Conservation (phyloP, 441 rosid genomes). For the Populus hybrid region DNA sequence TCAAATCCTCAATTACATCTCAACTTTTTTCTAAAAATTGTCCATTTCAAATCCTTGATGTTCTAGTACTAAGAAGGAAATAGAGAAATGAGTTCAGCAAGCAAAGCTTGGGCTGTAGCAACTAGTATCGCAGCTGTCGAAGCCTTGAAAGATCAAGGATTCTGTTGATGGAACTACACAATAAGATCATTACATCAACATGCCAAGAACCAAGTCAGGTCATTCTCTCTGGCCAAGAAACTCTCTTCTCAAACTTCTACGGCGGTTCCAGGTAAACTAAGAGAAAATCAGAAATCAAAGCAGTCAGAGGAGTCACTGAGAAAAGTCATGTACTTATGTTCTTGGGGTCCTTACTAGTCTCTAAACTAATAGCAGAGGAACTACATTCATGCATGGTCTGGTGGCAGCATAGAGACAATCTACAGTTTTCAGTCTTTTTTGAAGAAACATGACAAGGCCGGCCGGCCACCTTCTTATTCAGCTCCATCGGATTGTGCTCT, state of each 20-base stretch:
- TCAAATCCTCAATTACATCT: neutral
- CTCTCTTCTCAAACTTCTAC: conserved; percentile 17
- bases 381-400: too few species aligned
- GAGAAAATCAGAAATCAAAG: neutral
- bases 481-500: too few species aligned
- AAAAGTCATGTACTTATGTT: conserved; percentile 23
- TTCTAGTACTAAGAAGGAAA: neutral
- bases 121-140: conserved; percentile 38
- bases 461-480: too few species aligned
- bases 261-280: neutral
- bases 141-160: conserved; percentile 41
- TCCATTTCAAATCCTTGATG: neutral
- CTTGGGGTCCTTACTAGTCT: conserved; percentile 17
- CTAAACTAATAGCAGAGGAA: too few species aligned
- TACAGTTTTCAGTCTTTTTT: too few species aligned
- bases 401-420: too few species aligned
- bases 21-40: neutral
- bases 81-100: conserved; percentile 22
- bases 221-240: conserved; percentile 31
- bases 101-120: conserved; percentile 37
- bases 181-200: conserved; percentile 40
- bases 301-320: conserved; percentile 28
- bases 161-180: conserved; percentile 50
- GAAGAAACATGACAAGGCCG: neutral
- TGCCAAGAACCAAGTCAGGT: conserved; percentile 27